These are phyloP conservation scores for Zymoseptoria tritici DNA, from an alignment of 2,329 filamentous ascomycete species.

Conservation along the genomic window DNA sequence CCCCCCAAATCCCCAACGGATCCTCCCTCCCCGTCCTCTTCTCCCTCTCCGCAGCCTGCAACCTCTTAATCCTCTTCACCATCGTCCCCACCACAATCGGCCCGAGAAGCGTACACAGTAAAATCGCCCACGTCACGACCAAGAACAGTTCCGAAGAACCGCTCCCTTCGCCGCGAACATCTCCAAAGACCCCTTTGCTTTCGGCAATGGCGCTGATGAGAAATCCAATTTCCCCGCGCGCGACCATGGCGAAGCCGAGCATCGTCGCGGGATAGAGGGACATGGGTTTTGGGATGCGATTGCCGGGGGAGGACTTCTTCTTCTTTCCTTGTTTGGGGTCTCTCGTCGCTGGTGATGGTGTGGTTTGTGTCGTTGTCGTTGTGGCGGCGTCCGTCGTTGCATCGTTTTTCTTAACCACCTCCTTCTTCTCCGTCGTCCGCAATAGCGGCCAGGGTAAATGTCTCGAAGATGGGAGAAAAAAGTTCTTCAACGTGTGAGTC, in stretches of 20 bases:
- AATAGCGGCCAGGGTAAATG: background rate
- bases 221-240: conserved; percentile 74
- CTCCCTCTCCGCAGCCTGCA: conserved; percentile 25
- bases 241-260: conserved; percentile 62
- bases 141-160: conserved; percentile 43
- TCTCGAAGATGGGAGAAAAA: background rate
- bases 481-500: background rate
- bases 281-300: conserved; percentile 38
- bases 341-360: background rate
- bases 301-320: background rate
- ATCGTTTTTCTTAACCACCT: background rate
- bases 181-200: conserved; percentile 42
- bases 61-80: conserved; percentile 39
- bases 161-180: background rate
- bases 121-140: conserved; percentile 49
- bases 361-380: background rate
- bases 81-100: conserved; percentile 45
- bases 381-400: background rate
- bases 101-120: conserved; percentile 49
- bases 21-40: conserved; percentile 8
- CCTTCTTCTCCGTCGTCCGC: background rate
- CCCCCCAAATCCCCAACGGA: conserved; percentile 13
- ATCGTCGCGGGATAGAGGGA: conserved; percentile 63
- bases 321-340: background rate
- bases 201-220: conserved; percentile 64